A percentile compares a stretch with the other conserved stretches of the same genome.
phyloP scores from a whole-genome alignment of 169 alveolate genomes.

The Eimeria acervulina region DNA sequence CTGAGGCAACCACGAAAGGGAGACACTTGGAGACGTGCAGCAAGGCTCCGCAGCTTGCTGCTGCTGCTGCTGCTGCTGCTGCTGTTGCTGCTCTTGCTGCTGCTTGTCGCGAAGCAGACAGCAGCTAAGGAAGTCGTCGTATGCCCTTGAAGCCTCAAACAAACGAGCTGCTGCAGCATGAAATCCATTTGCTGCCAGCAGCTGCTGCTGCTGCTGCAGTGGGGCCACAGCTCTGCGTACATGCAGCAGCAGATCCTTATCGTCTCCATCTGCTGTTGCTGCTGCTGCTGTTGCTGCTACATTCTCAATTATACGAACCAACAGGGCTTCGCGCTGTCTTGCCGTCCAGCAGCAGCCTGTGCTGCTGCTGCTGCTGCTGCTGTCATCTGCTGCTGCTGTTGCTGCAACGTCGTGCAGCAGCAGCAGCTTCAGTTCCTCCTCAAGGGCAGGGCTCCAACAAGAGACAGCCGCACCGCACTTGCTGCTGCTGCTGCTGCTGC shows the following conservation, averaged over 20 bases:
- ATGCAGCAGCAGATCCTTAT: background rate
- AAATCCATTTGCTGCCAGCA: slow-evolving; percentile 51
- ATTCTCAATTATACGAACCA: slow-evolving; percentile 27
- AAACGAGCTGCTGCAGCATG: no score
- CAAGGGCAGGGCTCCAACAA: slow-evolving; percentile 19
- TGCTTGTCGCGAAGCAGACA: no score
- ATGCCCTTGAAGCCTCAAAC: no score
- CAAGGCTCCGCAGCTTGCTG: no score
- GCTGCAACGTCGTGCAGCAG: slow-evolving; percentile 27
- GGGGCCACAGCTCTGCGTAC: slow-evolving; percentile 40
- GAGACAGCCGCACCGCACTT: background rate
- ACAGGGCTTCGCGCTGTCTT: slow-evolving; percentile 2
- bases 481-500: slow-evolving; percentile 66
- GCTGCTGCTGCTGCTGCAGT: slow-evolving; percentile 72
- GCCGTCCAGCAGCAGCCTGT: slow-evolving; percentile 48
- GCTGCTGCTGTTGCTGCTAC: slow-evolving; percentile 53
- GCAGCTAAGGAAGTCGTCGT: no score
- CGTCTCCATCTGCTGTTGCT: background rate
- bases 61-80: slow-evolving; percentile 9
- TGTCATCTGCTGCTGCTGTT: slow-evolving; percentile 21
- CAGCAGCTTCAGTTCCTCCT: slow-evolving; percentile 18
- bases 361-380: no score
- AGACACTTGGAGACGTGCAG: no score
- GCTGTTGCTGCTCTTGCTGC: background rate
- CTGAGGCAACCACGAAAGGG: no score